phyloP scores from a whole-genome alignment of 2,329 filamentous ascomycete genomes.

The Aspergillus neoniger region DNA sequence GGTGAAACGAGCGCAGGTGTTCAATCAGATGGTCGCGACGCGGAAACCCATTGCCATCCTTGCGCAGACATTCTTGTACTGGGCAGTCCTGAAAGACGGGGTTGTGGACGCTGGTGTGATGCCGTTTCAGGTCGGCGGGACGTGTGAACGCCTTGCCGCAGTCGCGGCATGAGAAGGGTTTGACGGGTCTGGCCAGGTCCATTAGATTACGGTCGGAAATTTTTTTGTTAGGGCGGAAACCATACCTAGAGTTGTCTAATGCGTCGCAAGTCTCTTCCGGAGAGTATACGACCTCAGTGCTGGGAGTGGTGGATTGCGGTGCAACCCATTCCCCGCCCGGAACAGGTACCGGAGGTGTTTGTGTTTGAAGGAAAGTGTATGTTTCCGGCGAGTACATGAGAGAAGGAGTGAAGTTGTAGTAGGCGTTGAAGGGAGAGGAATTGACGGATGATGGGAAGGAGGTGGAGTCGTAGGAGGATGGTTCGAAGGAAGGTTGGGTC shows the following conservation, averaged over 20 bases:
- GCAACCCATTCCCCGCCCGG: constrained; percentile 14
- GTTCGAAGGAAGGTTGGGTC: constrained; percentile 14
- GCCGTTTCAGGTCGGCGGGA: constrained; percentile 53
- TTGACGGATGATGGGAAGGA: constrained; percentile 8
- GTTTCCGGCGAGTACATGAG: constrained; percentile 16
- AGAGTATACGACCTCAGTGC: constrained; percentile 13
- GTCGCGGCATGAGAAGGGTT: constrained; percentile 36
- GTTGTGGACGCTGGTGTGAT: constrained; percentile 50
- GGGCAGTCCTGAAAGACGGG: constrained; percentile 49
- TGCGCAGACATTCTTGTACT: constrained; percentile 47
- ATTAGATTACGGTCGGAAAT: constrained; percentile 3
- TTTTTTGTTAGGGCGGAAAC: background rate
- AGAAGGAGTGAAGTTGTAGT: constrained; percentile 19
- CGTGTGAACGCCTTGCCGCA: constrained; percentile 48
- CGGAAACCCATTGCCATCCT: constrained; percentile 54
- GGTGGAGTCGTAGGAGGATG: constrained; percentile 12
- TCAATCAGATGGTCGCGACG: constrained; percentile 60
- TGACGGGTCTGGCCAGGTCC: constrained; percentile 25
- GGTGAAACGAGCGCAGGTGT: constrained; percentile 59
- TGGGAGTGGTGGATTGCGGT: constrained; percentile 10
- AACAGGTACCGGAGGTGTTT: constrained; percentile 12
- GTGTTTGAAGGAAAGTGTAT: constrained; percentile 13
- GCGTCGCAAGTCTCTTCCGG: constrained; percentile 19
- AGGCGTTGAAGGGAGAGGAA: constrained; percentile 12
- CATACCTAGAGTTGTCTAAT: constrained; percentile 31